A percentile compares a stretch with the other conserved stretches of the same genome.
Conservation (phyloP, 495 filamentous ascomycete species). For the Lasiosphaeria ovina region DNA sequence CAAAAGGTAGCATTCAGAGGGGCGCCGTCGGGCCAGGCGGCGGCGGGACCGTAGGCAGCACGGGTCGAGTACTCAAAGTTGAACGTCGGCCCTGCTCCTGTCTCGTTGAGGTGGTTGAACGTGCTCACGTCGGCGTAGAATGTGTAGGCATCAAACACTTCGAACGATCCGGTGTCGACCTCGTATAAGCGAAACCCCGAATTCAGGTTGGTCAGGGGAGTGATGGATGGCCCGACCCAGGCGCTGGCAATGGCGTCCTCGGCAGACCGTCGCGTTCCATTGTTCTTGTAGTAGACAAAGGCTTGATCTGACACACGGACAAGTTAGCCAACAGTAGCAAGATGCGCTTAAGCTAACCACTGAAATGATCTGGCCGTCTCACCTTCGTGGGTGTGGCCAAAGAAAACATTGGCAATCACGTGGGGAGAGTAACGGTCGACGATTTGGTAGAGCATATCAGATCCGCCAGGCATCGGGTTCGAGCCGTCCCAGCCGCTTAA, state of each 20-base stretch:
- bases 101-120: constrained; percentile 33
- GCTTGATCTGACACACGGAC: constrained; percentile 31
- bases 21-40: constrained; percentile 44
- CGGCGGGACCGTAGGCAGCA: constrained; percentile 47
- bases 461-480: constrained; percentile 50
- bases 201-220: constrained; percentile 55
- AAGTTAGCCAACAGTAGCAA: not conserved
- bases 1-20: constrained; percentile 60
- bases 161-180: constrained; percentile 54
- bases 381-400: constrained; percentile 58
- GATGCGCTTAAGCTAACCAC: not conserved
- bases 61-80: constrained; percentile 58
- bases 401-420: constrained; percentile 56
- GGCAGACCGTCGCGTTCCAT: constrained; percentile 41
- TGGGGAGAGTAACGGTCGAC: constrained; percentile 56
- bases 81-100: constrained; percentile 41
- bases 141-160: constrained; percentile 52
- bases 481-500: constrained; percentile 51
- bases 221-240: constrained; percentile 54
- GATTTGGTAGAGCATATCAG: constrained; percentile 56
- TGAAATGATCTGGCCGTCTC: not conserved
- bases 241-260: constrained; percentile 43
- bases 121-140: constrained; percentile 52
- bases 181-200: constrained; percentile 55
- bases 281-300: constrained; percentile 53